phyloP scores from a whole-genome alignment of 1,139 yeast genomes.

The Yarrowia galli region DNA sequence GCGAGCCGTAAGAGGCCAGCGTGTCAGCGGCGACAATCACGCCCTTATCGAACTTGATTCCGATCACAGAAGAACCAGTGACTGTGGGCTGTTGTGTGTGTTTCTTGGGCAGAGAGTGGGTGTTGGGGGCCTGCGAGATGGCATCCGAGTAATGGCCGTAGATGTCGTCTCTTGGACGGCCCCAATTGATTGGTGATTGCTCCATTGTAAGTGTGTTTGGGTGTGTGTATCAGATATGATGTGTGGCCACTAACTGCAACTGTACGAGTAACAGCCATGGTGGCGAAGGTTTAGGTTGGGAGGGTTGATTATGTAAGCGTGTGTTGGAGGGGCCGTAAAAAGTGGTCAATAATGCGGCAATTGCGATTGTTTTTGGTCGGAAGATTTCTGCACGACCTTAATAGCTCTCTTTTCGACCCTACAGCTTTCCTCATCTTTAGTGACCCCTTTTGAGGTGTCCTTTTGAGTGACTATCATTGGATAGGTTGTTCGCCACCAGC shows the following conservation, averaged over 20 bases:
- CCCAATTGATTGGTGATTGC: conserved; percentile 96
- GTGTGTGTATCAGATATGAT: neutral
- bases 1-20: conserved; percentile 85
- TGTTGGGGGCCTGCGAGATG: conserved; percentile 66
- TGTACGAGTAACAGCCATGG: neutral
- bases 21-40: conserved; percentile 95
- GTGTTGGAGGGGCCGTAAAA: too few species aligned
- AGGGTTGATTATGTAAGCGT: conserved; percentile 6
- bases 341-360: neutral
- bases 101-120: conserved; percentile 65
- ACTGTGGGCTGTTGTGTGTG: conserved; percentile 94
- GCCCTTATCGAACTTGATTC: conserved; percentile 88
- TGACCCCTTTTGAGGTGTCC: neutral
- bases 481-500: neutral
- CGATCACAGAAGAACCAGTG: conserved; percentile 95
- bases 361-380: too few species aligned
- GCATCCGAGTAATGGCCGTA: conserved; percentile 80
- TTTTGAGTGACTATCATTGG: neutral
- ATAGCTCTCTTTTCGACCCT: too few species aligned
- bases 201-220: conserved; percentile 61
- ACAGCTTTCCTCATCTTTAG: too few species aligned
- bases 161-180: conserved; percentile 82
- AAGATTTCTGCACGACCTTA: too few species aligned
- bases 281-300: conserved; percentile 38
- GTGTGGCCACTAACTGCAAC: neutral